Conservation (phyloP, 2,329 filamentous ascomycete species). For the Sporothrix curviconia region DNA sequence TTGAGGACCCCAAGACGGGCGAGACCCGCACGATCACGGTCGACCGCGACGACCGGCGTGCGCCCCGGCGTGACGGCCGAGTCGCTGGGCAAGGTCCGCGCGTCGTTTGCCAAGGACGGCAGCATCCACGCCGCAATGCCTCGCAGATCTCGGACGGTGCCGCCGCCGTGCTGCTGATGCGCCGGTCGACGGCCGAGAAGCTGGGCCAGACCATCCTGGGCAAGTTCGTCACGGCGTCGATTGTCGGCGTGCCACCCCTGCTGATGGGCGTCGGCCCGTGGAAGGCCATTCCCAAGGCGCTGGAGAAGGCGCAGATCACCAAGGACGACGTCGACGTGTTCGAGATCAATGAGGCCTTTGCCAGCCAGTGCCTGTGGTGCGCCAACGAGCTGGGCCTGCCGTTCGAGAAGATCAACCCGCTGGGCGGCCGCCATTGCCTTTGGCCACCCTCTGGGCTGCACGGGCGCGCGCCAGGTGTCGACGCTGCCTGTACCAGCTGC, state of each 20-base stretch:
- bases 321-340: constrained; percentile 93
- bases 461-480: constrained; percentile 86
- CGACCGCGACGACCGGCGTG: constrained; percentile 77
- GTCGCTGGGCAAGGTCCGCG: constrained; percentile 80
- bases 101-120: constrained; percentile 86
- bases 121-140: constrained; percentile 87
- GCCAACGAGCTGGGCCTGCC: constrained; percentile 80
- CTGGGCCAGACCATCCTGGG: constrained; percentile 85
- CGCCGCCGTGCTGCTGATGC: constrained; percentile 92
- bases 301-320: constrained; percentile 77
- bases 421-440: constrained; percentile 95
- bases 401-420: constrained; percentile 86
- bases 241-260: constrained; percentile 84
- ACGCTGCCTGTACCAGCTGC: constrained; percentile 87
- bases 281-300: constrained; percentile 89
- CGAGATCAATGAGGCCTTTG: constrained; percentile 99
- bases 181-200: constrained; percentile 79
- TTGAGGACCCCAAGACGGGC: constrained; percentile 82
- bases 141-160: constrained; percentile 94
- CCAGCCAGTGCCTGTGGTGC: constrained; percentile 90
- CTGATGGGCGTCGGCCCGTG: constrained; percentile 96
- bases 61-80: constrained; percentile 79
- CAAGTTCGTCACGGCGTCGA: constrained; percentile 79
- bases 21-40: constrained; percentile 81
- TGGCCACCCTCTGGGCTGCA: constrained; percentile 90